Evolutionary conservation across 805 yeast genomes (phyloP), one percentile per base, ranked within the genome.

Genomic region (Nakazawaea populi): DNA sequence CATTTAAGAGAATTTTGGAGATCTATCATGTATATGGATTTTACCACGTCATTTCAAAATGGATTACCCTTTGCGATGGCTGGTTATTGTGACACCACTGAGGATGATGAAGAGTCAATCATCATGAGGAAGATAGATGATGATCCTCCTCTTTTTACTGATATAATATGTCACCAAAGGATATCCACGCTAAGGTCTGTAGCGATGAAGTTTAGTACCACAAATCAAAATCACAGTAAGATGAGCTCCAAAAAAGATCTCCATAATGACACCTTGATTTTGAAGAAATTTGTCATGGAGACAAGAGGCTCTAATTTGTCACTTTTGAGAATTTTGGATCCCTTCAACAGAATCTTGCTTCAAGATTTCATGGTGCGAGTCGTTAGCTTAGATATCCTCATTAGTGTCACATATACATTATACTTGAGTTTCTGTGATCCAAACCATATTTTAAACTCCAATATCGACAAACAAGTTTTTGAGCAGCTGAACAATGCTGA

Each of bases 1-100:
- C 49, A 50, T 42, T 46, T 50, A 39, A 41, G 49, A 45, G 49
- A 45, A 27, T 50, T 50, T n/a, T 50, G 52, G 52, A 45, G 49
- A 27, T 41, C 43, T n/a, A 24, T 50, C 7, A 27, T 46, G 14
- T 36, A 35, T 18, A 45, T 50, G 48, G 52, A 50, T 28, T 45
- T 37, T 30, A 18, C 37, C 30, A 29, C 39, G 3, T 44, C 52
- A n/a, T 44, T 49, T 36, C 48, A 49, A 37, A 50, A 24, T 41
- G 52, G 52, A 10, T 42, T 50, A 37, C 52, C 52, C 12, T 37
- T 50, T 9, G 37, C 49, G 6, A 46, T 50, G 48, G 10, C 49
- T 12, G 52, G 52, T 1, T 50, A 50, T 36, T 45, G 46, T 27
- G 52, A 50, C 14, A 29, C 28, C 24, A 35, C 6, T 9, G 47